Evolutionary conservation across 1,284 basidiomycete genomes (phyloP), one percentile per base, ranked within the genome.

Genomic region (Cutaneotrichosporon cavernicola): DNA sequence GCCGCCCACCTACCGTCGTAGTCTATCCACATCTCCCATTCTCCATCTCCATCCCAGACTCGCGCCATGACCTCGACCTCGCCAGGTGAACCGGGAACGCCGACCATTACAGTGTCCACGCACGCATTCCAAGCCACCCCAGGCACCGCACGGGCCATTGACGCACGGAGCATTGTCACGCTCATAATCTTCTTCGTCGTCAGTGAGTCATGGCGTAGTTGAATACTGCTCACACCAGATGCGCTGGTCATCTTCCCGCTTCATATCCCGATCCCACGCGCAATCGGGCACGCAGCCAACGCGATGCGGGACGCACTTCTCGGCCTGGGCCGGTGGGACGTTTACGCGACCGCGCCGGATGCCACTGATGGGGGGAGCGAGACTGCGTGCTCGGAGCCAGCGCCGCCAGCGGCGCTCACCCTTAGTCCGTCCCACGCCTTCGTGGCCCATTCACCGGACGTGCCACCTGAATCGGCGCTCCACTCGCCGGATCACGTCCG

Each of bases 181-280:
- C 80, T 92, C 36, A 82, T 89, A 51, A 74, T 90, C 16, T 93
- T 92, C 81, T 82, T 91, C 68, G 60, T 88, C 52, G 89, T 90
- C 58, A 92, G 90, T 86, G 66, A 78, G 85, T 82, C 38, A 38
- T 13, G 40, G 40, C 14, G 40, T 13, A 13, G 14, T 16, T 14
- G 40, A 13, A 13, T 56, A 34, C 7, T 13, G 34, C 64, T 62
- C 22, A 58, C 40, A 0, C 16, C 56, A 68, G 66, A 68, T 32
- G 56, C 50, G 16, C 61, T 68, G 31, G 66, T 68, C 13, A 65
- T 68, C 46, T 63, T 57, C 30, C 66, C 66, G 13, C 22, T 68
- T 7, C 50, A 50, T 8, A 60, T 68, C 10, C 64, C 56, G 16
- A 34, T 65, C 10, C 66, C 66, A 22, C 16, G 26, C 14, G 51